Evolutionary conservation across 2,329 filamentous ascomycete genomes (phyloP).

Genomic region (Colletotrichum camelliae): DNA sequence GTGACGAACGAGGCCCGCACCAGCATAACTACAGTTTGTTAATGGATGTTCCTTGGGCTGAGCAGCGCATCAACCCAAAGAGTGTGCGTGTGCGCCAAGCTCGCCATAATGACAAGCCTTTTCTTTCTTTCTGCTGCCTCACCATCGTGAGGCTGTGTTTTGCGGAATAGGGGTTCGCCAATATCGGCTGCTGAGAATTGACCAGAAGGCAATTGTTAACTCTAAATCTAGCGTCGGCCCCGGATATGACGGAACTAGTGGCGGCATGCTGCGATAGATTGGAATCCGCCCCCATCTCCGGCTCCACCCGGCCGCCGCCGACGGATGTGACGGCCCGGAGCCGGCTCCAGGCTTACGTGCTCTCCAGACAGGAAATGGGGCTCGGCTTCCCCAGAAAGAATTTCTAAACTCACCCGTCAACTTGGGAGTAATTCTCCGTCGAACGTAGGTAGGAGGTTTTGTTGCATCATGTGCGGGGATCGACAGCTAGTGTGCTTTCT

Average conservation of each 20-base stretch:
- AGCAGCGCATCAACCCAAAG: background rate
- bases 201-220: background rate
- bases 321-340: background rate
- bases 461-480: background rate
- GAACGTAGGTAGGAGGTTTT: background rate
- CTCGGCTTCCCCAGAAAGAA: background rate
- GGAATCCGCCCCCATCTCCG: background rate
- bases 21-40: background rate
- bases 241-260: background rate
- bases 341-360: background rate
- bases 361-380: background rate
- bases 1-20: background rate
- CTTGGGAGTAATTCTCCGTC: background rate
- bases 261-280: background rate
- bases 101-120: background rate
- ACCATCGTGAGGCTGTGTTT: background rate
- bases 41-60: background rate
- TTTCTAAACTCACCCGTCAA: background rate
- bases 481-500: background rate
- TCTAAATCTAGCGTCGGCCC: background rate
- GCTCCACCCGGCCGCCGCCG: background rate
- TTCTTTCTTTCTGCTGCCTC: background rate
- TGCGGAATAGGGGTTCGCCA: background rate
- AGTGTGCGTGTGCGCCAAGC: background rate
- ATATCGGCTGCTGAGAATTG: background rate